A percentile compares a stretch with the other conserved stretches of the same genome.
These are phyloP conservation scores for Coniferiporia weirii DNA, from an alignment of 1,284 basidiomycete species.

Conservation along the genomic window DNA sequence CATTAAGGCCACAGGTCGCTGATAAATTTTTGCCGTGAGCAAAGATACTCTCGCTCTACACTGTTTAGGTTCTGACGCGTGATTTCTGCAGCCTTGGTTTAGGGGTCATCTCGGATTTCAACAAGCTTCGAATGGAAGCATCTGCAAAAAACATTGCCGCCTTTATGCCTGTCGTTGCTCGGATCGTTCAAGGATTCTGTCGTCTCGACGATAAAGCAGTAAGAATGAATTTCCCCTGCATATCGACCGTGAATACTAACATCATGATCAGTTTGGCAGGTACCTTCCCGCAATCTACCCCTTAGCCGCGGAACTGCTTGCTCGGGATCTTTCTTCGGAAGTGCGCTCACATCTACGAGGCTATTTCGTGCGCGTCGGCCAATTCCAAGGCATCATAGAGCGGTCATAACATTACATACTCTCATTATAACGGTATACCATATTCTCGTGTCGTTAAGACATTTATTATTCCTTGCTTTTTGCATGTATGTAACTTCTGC, in stretches of 20 bases:
- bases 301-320: slow-evolving; percentile 74
- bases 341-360: slow-evolving; percentile 72
- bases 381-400: slow-evolving; percentile 69
- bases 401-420: slow-evolving; percentile 28
- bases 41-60: not conserved
- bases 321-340: slow-evolving; percentile 75
- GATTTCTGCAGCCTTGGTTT: slow-evolving; percentile 66
- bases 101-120: slow-evolving; percentile 88
- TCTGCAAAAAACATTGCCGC: slow-evolving; percentile 95
- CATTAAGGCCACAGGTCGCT: slow-evolving; percentile 77
- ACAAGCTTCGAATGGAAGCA: slow-evolving; percentile 83
- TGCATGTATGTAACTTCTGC: slow-evolving; percentile 8
- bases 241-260: slow-evolving; percentile 14
- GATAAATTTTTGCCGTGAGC: slow-evolving; percentile 88
- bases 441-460: slow-evolving; percentile 8
- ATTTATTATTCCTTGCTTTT: slow-evolving; percentile 17
- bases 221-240: slow-evolving; percentile 30
- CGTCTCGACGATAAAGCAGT: slow-evolving; percentile 86
- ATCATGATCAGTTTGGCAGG: slow-evolving; percentile 59
- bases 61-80: slow-evolving; percentile 6
- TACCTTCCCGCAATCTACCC: slow-evolving; percentile 88
- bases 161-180: slow-evolving; percentile 96
- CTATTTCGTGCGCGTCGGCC: slow-evolving; percentile 76
- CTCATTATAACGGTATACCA: slow-evolving; percentile 7
- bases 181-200: slow-evolving; percentile 88